phyloP scores from a whole-genome alignment of 106 monocot genomes.

The Triglochin maritima region DNA sequence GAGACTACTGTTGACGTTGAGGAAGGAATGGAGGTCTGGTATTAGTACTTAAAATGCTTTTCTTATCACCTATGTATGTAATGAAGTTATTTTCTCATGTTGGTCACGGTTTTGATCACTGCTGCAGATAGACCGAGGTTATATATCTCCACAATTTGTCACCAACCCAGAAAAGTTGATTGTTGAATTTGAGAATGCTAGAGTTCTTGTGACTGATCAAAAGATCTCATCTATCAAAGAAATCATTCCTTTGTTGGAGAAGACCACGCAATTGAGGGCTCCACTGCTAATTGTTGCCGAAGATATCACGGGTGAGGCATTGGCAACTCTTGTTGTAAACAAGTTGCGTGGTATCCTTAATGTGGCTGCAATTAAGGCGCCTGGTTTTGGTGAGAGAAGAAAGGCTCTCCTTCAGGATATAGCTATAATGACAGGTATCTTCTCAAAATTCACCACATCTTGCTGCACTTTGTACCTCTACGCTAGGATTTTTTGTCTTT shows the following conservation, averaged over 20 bases:
- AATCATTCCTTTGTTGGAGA: conserved; percentile 61
- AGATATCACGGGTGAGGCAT: conserved; percentile 66
- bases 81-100: not conserved
- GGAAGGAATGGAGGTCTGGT: conserved; percentile 57
- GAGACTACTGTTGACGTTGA: conserved; percentile 71
- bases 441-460: not conserved
- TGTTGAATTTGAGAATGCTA: conserved; percentile 78
- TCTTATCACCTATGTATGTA: not conserved
- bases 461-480: not conserved
- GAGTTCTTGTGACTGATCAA: conserved; percentile 62
- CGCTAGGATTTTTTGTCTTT: not conserved
- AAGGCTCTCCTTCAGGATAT: conserved; percentile 78
- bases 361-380: conserved; percentile 80
- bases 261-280: conserved; percentile 53
- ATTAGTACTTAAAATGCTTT: not conserved
- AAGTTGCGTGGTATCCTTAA: conserved; percentile 61
- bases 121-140: conserved; percentile 68
- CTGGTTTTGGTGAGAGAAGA: conserved; percentile 67
- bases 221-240: conserved; percentile 72
- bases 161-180: conserved; percentile 54
- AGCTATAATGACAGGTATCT: conserved; percentile 63
- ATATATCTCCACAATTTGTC: conserved; percentile 74
- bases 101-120: not conserved
- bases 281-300: conserved; percentile 68
- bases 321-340: conserved; percentile 77